A percentile compares a stretch with the other conserved stretches of the same genome.
Conservation (phyloP, 179 eudicot genomes). For the Vitellaria paradoxa region DNA sequence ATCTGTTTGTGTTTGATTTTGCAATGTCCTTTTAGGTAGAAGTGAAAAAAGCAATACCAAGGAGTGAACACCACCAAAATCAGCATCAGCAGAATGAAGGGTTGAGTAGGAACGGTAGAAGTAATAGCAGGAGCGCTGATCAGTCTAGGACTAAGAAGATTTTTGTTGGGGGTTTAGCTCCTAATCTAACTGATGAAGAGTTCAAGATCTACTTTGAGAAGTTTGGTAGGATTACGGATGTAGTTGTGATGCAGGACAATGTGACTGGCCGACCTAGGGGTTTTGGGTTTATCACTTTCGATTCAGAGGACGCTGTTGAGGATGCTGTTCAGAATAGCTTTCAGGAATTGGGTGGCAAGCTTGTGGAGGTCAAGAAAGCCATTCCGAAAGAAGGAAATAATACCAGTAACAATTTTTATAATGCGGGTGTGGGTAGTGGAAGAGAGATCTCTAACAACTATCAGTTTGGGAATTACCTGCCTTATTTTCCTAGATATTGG, state of each 20-base stretch:
- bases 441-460: slow-evolving; percentile 31
- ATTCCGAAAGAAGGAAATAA: slow-evolving; percentile 57
- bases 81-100: slow-evolving; percentile 26
- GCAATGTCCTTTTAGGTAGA: slow-evolving; percentile 57
- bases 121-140: slow-evolving; percentile 31
- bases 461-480: slow-evolving; percentile 25
- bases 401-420: slow-evolving; percentile 26
- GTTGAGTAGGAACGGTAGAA: slow-evolving; percentile 27
- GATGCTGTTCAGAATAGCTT: slow-evolving; percentile 51
- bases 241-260: slow-evolving; percentile 85
- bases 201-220: slow-evolving; percentile 69
- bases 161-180: slow-evolving; percentile 87
- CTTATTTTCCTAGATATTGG: slow-evolving; percentile 34
- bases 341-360: slow-evolving; percentile 70
- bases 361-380: slow-evolving; percentile 77
- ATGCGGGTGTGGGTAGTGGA: slow-evolving; percentile 29
- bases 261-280: slow-evolving; percentile 78
- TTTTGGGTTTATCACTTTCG: slow-evolving; percentile 85
- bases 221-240: slow-evolving; percentile 81
- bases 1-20: neutral
- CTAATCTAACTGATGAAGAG: slow-evolving; percentile 69
- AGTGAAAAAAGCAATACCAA: slow-evolving; percentile 80
- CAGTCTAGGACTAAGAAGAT: slow-evolving; percentile 65
- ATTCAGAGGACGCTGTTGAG: slow-evolving; percentile 76
- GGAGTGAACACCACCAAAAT: slow-evolving; percentile 52